phyloP scores from a whole-genome alignment of 495 filamentous ascomycete genomes.

The Chaetomium tenue region DNA sequence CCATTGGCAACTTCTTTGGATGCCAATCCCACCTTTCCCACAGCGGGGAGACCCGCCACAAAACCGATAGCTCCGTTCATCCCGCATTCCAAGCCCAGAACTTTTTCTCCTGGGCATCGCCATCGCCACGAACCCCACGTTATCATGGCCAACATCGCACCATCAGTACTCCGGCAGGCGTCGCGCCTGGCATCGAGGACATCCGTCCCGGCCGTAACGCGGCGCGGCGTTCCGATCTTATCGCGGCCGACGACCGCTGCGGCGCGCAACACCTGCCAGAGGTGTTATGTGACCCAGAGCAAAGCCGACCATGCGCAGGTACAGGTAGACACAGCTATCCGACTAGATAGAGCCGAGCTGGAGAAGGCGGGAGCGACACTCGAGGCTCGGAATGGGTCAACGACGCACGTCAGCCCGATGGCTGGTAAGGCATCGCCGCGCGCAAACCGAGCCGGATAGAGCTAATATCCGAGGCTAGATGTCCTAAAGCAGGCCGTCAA shows the following conservation, averaged over 20 bases:
- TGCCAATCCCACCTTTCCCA: conserved; percentile 10
- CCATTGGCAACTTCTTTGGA: conserved; percentile 16
- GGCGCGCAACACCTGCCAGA: conserved; percentile 34
- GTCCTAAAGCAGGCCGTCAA: conserved; percentile 89
- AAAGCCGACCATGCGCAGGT: conserved; percentile 78
- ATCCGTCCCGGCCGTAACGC: conserved; percentile 46
- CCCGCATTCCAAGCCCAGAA: conserved; percentile 13
- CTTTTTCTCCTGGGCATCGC: conserved; percentile 23
- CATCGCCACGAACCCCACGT: conserved; percentile 10
- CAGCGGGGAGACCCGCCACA: conserved; percentile 15
- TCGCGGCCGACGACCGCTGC: conserved; percentile 43
- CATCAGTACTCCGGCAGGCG: conserved; percentile 72
- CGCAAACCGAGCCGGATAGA: not conserved
- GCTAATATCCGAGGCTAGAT: conserved; percentile 41
- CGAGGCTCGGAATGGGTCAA: conserved; percentile 54
- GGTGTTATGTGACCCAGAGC: conserved; percentile 82
- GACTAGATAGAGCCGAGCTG: conserved; percentile 78
- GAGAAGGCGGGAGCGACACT: conserved; percentile 65
- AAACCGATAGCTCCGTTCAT: conserved; percentile 23
- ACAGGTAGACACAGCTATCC: conserved; percentile 76
- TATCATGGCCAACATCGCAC: conserved; percentile 70
- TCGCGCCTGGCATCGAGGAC: conserved; percentile 65
- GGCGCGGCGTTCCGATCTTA: conserved; percentile 46
- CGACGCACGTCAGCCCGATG: conserved; percentile 69
- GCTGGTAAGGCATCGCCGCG: conserved; percentile 53